These are phyloP conservation scores for Claviceps paspali DNA, from an alignment of 2,329 filamentous ascomycete genomes.

Conservation along the genomic window DNA sequence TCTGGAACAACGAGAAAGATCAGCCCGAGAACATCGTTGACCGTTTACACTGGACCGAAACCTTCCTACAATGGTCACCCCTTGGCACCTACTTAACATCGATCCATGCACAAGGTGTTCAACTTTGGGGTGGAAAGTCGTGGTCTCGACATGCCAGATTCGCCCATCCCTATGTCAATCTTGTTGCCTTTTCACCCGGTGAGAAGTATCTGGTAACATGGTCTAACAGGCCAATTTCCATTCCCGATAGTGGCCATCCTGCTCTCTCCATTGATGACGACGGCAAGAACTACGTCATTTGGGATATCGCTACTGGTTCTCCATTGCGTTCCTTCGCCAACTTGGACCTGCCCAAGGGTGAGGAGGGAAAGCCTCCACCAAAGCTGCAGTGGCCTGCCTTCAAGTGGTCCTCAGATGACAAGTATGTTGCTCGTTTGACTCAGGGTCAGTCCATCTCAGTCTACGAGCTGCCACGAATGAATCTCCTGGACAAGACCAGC, in stretches of 20 bases:
- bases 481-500: conserved; percentile 73
- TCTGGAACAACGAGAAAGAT: conserved; percentile 97
- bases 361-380: conserved; percentile 50
- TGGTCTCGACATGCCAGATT: conserved; percentile 90
- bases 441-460: conserved; percentile 80
- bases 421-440: conserved; percentile 86
- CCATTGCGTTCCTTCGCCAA: conserved; percentile 89
- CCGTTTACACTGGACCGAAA: conserved; percentile 92
- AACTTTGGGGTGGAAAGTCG: conserved; percentile 83
- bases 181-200: conserved; percentile 85
- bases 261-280: conserved; percentile 83
- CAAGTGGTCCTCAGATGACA: conserved; percentile 97
- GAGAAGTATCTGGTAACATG: conserved; percentile 94
- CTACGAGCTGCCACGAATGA: conserved; percentile 82
- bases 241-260: conserved; percentile 76
- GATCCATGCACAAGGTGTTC: conserved; percentile 88
- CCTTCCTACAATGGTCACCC: conserved; percentile 96
- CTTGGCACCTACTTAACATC: conserved; percentile 88
- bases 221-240: conserved; percentile 85
- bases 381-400: conserved; percentile 98
- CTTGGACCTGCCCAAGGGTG: conserved; percentile 54
- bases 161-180: conserved; percentile 86
- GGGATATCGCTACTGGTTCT: conserved; percentile 83
- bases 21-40: conserved; percentile 78
- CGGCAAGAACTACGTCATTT: conserved; percentile 98